Evolutionary conservation across 106 monocot species (phyloP).

Genomic region (Hemerocallis citrina): DNA sequence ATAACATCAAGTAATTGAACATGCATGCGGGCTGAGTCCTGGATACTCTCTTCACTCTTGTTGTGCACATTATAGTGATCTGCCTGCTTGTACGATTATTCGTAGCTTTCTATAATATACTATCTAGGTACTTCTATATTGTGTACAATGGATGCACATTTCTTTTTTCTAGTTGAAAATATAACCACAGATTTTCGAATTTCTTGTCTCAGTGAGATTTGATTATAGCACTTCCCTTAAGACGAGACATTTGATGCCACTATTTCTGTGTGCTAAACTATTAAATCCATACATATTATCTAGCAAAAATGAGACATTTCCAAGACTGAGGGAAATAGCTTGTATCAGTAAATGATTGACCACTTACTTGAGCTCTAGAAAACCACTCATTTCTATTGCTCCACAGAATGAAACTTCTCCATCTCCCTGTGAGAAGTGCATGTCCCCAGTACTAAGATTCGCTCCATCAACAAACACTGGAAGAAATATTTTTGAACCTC

Average conservation of each 20-base stretch:
- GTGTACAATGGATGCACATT: too few species aligned
- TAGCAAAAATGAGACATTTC: background rate
- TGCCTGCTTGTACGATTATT: too few species aligned
- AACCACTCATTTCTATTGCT: slow-evolving; percentile 96
- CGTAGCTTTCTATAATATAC: too few species aligned
- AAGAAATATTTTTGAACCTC: slow-evolving; percentile 85
- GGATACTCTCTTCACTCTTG: too few species aligned
- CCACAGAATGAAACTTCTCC: slow-evolving; percentile 92
- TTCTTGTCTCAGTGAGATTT: too few species aligned
- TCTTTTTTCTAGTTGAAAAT: background rate
- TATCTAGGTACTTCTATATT: too few species aligned
- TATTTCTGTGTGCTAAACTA: background rate
- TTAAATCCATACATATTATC: background rate
- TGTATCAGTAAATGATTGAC: background rate
- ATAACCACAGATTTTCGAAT: background rate
- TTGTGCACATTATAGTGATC: too few species aligned
- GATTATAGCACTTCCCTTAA: too few species aligned
- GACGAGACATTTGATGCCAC: too few species aligned
- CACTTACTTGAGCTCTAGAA: slow-evolving; percentile 77
- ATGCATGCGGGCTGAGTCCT: too few species aligned
- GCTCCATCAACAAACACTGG: slow-evolving; percentile 90
- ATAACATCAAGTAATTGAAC: too few species aligned
- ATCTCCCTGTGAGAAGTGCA: slow-evolving; percentile 96
- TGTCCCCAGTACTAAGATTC: slow-evolving; percentile 80
- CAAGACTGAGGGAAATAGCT: background rate